Evolutionary conservation across 2,329 filamentous ascomycete genomes (phyloP).

Genomic region (Trichophyton equinum): DNA sequence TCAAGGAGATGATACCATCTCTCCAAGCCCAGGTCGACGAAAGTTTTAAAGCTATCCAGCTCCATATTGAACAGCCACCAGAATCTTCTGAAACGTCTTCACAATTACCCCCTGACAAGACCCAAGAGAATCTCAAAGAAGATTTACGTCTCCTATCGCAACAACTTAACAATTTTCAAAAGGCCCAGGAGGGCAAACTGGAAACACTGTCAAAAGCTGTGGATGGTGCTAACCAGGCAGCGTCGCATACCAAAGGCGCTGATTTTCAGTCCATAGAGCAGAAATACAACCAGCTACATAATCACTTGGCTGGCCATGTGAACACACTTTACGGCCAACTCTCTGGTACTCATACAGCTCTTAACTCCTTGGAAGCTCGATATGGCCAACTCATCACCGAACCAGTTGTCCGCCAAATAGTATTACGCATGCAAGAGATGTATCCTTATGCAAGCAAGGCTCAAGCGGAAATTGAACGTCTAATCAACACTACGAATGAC

Average conservation of each 20-base stretch:
- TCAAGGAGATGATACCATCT: not conserved
- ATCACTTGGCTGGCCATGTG: not conserved
- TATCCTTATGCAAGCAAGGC: constrained; percentile 22
- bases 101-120: not conserved
- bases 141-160: not conserved
- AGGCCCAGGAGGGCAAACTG: not conserved
- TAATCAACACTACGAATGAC: not conserved
- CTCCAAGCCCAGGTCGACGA: not conserved
- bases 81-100: not conserved
- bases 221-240: not conserved
- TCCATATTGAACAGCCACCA: not conserved
- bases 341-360: constrained; percentile 5
- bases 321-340: not conserved
- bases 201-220: not conserved
- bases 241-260: not conserved
- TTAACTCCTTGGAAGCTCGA: constrained; percentile 35
- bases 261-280: not conserved
- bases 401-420: constrained; percentile 24
- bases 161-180: not conserved
- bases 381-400: constrained; percentile 39
- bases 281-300: not conserved
- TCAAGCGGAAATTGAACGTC: constrained; percentile 13
- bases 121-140: not conserved
- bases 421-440: constrained; percentile 24
- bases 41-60: not conserved